Conservation (phyloP, 192 early-diverging fungal genomes). For the Entomortierella beljakovae region DNA sequence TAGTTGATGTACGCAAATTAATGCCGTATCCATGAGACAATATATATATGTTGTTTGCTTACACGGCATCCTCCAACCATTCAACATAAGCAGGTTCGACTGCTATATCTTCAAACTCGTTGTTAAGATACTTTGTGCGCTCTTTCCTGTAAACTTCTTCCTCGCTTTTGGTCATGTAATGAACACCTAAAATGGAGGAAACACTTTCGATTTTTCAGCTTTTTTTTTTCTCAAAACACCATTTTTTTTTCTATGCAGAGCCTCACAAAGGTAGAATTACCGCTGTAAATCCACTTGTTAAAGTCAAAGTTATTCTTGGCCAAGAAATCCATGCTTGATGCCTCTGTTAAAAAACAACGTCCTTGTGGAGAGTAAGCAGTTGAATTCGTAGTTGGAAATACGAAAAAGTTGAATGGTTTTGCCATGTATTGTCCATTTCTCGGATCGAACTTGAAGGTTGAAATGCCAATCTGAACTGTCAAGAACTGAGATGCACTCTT, state of each 20-base stretch:
- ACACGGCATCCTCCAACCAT: slow-evolving; percentile 31
- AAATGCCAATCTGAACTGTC: slow-evolving; percentile 87
- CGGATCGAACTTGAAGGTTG: slow-evolving; percentile 78
- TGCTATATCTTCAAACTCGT: slow-evolving; percentile 17
- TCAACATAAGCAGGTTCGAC: slow-evolving; percentile 4
- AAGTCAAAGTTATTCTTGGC: slow-evolving; percentile 85
- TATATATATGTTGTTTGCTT: no score
- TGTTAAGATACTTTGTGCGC: slow-evolving; percentile 15
- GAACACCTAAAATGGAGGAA: slow-evolving; percentile 13
- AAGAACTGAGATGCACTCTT: slow-evolving; percentile 54
- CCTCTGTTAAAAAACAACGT: slow-evolving; percentile 57
- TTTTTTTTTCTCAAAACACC: not conserved
- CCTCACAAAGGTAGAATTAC: slow-evolving; percentile 28
- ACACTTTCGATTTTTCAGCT: not conserved
- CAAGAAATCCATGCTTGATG: slow-evolving; percentile 80
- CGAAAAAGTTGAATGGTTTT: slow-evolving; percentile 89
- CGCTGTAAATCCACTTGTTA: slow-evolving; percentile 85
- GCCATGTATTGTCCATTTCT: slow-evolving; percentile 71
- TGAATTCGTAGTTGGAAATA: slow-evolving; percentile 80
- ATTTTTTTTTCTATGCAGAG: not conserved
- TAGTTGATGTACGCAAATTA: no score
- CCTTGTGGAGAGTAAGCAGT: slow-evolving; percentile 59
- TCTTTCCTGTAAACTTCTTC: slow-evolving; percentile 20
- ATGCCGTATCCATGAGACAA: no score
- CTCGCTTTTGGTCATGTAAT: slow-evolving; percentile 32